phyloP scores from a whole-genome alignment of 2,329 filamentous ascomycete species.

The Knoxdaviesia proteae region DNA sequence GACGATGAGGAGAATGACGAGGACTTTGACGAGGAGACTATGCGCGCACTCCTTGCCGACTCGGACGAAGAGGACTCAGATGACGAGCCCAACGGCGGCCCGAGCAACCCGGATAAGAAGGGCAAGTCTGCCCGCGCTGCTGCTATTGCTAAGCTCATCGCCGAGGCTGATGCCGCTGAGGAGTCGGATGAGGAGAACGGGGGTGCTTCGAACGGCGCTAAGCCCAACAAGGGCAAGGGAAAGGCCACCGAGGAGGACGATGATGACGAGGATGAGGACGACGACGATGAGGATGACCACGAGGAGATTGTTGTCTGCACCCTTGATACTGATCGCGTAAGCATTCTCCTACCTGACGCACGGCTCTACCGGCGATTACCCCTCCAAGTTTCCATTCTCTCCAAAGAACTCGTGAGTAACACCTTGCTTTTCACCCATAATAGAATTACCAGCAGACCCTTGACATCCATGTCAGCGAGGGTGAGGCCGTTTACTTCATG shows the following conservation, averaged over 20 bases:
- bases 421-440: conserved; percentile 1
- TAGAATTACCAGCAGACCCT: conserved; percentile 91
- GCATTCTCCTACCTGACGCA: conserved; percentile 9
- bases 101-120: conserved; percentile 81
- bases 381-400: conserved; percentile 1
- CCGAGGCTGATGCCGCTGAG: conserved; percentile 30
- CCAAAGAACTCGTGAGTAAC: conserved; percentile 9
- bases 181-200: conserved; percentile 37
- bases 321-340: conserved; percentile 76
- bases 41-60: conserved; percentile 33
- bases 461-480: conserved; percentile 75
- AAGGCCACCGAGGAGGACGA: conserved; percentile 40
- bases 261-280: conserved; percentile 33
- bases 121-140: conserved; percentile 46
- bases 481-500: conserved; percentile 81
- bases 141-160: conserved; percentile 54
- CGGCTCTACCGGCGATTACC: not conserved
- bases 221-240: conserved; percentile 50
- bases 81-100: conserved; percentile 65
- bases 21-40: conserved; percentile 46
- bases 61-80: conserved; percentile 31
- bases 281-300: conserved; percentile 38
- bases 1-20: conserved; percentile 34
- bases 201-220: conserved; percentile 48
- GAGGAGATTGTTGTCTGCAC: conserved; percentile 94